phyloP scores from a whole-genome alignment of 306 rosid genomes.

The Corylus heterophylla region DNA sequence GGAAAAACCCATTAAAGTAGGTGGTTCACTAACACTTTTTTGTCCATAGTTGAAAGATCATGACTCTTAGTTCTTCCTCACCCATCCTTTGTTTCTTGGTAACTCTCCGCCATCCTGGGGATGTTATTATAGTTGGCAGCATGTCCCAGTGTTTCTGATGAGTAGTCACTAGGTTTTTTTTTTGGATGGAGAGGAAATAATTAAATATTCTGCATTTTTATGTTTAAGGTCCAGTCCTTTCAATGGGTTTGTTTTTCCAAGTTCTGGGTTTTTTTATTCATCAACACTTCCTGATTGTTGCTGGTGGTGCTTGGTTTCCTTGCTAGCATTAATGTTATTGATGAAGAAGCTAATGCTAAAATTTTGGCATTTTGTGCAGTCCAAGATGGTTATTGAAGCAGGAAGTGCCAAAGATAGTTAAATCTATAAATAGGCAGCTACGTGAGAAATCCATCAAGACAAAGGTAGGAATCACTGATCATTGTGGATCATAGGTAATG shows the following conservation, averaged over 20 bases:
- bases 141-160: neutral
- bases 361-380: slow-evolving; percentile 56
- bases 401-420: slow-evolving; percentile 88
- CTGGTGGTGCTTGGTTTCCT: slow-evolving; percentile 10
- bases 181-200: neutral
- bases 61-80: neutral
- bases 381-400: slow-evolving; percentile 98
- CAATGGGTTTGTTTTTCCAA: neutral
- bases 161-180: neutral
- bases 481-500: slow-evolving; percentile 16
- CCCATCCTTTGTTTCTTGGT: neutral
- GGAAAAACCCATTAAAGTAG: too few relatives aligned
- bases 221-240: neutral
- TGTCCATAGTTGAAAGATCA: neutral
- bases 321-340: slow-evolving; percentile 8
- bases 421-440: slow-evolving; percentile 88
- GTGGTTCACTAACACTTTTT: neutral
- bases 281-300: neutral
- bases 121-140: neutral
- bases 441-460: slow-evolving; percentile 99
- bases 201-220: neutral
- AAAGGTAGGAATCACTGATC: slow-evolving; percentile 55
- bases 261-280: neutral
- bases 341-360: slow-evolving; percentile 30
- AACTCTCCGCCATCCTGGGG: neutral